Conservation (phyloP, 208 protist species). For the Plasmodiophora brassicae region DNA sequence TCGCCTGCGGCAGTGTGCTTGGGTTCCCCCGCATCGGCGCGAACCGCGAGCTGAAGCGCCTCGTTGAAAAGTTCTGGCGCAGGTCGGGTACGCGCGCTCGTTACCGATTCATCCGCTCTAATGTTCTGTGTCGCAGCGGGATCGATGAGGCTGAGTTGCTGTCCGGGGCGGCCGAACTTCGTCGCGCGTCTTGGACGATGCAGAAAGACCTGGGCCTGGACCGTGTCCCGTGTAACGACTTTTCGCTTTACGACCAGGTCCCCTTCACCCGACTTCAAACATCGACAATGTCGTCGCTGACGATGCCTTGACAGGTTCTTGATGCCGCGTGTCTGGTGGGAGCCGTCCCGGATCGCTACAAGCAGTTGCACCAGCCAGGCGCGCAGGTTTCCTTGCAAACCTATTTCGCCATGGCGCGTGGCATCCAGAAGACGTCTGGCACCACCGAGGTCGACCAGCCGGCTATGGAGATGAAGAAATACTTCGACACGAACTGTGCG, state of each 20-base stretch:
- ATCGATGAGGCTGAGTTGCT: not conserved
- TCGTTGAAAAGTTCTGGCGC: not conserved
- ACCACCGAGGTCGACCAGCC: not conserved
- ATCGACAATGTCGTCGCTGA: not conserved
- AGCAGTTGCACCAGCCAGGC: not conserved
- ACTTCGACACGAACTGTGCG: not conserved
- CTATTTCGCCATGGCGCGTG: not conserved
- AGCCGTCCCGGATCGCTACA: not conserved
- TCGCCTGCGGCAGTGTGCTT: too few relatives aligned
- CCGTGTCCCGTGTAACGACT: not conserved
- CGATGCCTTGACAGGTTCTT: not conserved
- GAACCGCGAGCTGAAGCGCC: not conserved
- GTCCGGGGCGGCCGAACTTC: not conserved
- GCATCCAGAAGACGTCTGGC: not conserved
- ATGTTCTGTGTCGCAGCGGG: not conserved
- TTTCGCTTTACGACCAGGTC: not conserved
- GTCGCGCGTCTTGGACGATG: not conserved
- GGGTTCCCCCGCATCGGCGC: not conserved
- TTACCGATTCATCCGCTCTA: too few relatives aligned
- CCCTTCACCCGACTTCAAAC: not conserved
- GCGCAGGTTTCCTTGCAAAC: not conserved
- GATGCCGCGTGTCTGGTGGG: not conserved
- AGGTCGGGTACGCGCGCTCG: too few relatives aligned
- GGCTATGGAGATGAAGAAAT: not conserved
- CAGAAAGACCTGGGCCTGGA: not conserved